phyloP scores from a whole-genome alignment of 805 yeast genomes.

The Candida oleophila region DNA sequence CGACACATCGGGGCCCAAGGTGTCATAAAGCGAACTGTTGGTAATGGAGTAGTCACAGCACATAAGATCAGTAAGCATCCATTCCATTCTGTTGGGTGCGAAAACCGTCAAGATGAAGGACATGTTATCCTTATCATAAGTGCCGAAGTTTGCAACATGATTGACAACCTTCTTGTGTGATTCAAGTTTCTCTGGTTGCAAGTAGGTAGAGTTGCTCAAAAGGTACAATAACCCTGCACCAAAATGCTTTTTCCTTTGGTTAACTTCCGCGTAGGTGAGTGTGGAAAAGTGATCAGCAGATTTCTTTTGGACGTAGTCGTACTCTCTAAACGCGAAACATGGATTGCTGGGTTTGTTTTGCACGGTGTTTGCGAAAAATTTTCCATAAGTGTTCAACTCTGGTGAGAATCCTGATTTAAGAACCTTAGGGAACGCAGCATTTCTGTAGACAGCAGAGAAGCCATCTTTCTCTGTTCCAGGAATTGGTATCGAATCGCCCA shows the following conservation, averaged over 20 bases:
- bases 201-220: slow-evolving; percentile 29
- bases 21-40: slow-evolving; percentile 21
- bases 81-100: slow-evolving; percentile 18
- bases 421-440: slow-evolving; percentile 19
- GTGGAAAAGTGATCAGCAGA: slow-evolving; percentile 38
- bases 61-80: slow-evolving; percentile 11
- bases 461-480: slow-evolving; percentile 22
- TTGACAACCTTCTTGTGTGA: slow-evolving; percentile 27
- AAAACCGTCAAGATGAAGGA: slow-evolving; percentile 16
- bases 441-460: slow-evolving; percentile 30
- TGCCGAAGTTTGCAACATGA: slow-evolving; percentile 25
- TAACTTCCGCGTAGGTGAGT: slow-evolving; percentile 43
- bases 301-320: slow-evolving; percentile 29
- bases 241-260: slow-evolving; percentile 41
- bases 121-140: slow-evolving; percentile 20
- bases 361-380: slow-evolving; percentile 27
- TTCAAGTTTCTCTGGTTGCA: slow-evolving; percentile 16
- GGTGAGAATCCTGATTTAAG: slow-evolving; percentile 29
- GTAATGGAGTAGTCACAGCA: slow-evolving; percentile 17
- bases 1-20: slow-evolving; percentile 18
- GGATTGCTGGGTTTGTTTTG: slow-evolving; percentile 22
- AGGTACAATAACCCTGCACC: slow-evolving; percentile 52
- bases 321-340: slow-evolving; percentile 38
- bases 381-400: slow-evolving; percentile 36
- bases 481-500: slow-evolving; percentile 6